phyloP scores from a whole-genome alignment of 2,329 filamentous ascomycete genomes.

The Penicillium occitanis region DNA sequence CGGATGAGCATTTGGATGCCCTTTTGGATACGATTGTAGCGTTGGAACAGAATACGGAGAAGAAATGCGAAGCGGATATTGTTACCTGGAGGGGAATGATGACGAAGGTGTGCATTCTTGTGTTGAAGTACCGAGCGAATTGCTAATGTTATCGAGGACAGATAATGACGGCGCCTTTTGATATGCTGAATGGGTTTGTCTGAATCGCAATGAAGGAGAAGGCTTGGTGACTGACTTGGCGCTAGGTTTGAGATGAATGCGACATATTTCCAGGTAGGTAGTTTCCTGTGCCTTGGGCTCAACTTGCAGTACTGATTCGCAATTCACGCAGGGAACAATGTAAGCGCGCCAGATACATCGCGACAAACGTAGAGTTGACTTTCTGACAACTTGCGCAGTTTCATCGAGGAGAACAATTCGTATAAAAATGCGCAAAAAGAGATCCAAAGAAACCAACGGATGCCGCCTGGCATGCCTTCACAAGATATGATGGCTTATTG shows the following conservation, averaged over 20 bases:
- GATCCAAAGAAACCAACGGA: conserved; percentile 54
- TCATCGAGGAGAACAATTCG: conserved; percentile 85
- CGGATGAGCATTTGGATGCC: conserved; percentile 85
- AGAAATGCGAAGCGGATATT: conserved; percentile 71
- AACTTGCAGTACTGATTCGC: conserved; percentile 25
- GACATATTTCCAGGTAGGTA: conserved; percentile 75
- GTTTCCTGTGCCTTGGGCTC: not conserved
- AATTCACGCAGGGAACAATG: conserved; percentile 53
- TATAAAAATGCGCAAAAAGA: conserved; percentile 65
- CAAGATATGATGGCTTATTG: conserved; percentile 88
- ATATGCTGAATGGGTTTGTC: conserved; percentile 71
- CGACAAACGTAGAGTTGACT: not conserved
- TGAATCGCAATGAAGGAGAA: conserved; percentile 18
- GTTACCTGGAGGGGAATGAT: conserved; percentile 98
- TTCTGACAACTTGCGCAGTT: conserved; percentile 54
- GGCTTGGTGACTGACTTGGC: conserved; percentile 19
- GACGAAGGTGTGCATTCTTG: conserved; percentile 69
- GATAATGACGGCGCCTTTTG: conserved; percentile 84
- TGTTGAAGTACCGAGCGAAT: not conserved
- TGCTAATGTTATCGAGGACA: conserved; percentile 38
- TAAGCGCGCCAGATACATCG: conserved; percentile 34
- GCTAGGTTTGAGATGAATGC: conserved; percentile 92
- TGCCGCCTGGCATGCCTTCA: conserved; percentile 57
- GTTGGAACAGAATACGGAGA: conserved; percentile 67
- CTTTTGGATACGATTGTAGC: conserved; percentile 73